Evolutionary conservation across 2,329 filamentous ascomycete genomes (phyloP).

Genomic region (Tolypocladium inflatum): DNA sequence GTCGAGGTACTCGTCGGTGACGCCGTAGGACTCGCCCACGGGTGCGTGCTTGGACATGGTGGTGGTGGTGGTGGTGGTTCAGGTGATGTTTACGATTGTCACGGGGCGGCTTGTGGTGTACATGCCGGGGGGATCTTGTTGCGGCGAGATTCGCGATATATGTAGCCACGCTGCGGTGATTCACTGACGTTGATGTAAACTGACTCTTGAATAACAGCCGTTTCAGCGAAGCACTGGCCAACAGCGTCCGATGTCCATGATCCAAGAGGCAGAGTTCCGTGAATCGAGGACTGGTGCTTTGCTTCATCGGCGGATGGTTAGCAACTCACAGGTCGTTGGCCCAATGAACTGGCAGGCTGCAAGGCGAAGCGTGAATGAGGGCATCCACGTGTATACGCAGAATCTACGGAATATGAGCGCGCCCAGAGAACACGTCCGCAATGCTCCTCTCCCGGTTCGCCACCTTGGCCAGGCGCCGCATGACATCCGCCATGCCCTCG

Average conservation of each 20-base stretch:
- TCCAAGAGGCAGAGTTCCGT: background rate
- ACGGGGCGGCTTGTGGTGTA: background rate
- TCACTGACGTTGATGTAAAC: background rate
- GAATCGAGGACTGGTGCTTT: background rate
- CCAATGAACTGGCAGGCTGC: no score
- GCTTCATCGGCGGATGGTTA: background rate
- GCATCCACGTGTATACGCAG: no score
- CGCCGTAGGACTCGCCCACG: background rate
- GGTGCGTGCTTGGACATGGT: background rate
- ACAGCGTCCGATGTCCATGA: background rate
- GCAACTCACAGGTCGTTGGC: background rate
- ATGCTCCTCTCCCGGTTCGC: constrained; percentile 15
- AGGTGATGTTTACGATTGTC: background rate
- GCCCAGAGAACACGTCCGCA: background rate
- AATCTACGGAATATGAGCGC: no score
- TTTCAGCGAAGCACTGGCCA: background rate
- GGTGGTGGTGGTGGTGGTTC: background rate
- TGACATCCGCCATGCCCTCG: constrained; percentile 17
- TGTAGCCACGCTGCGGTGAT: background rate
- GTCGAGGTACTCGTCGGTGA: background rate
- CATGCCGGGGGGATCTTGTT: background rate
- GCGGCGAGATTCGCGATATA: background rate
- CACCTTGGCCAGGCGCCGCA: constrained; percentile 17
- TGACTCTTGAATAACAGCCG: no score
- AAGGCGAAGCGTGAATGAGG: no score